Base-by-base conservation (phyloP, 257 asterid species). In the Linaria vulgaris region DNA sequence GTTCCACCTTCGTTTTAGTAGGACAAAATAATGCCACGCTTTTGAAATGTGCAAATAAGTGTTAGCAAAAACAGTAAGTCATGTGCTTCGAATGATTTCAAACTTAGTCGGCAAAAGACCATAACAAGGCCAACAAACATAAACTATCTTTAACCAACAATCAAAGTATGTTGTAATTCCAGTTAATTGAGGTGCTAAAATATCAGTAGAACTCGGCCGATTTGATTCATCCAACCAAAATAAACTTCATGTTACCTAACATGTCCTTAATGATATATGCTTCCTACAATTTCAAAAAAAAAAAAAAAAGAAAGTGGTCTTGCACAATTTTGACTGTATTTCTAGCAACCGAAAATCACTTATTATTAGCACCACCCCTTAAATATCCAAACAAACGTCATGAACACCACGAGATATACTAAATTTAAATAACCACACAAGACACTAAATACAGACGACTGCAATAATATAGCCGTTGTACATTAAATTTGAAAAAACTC, bases 381-480 rank as follows among this genome's bases (percentile, higher is more conserved):
- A 2, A 15, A 44, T n/a, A 2, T 44, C 17, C 5, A 12, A 14
- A 44, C 49, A 2, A 44, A 44, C 17, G 15, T 2, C 0, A 44
- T 44, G 16, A 44, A 14, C 17, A 27, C 6, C 34, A 27, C 34
- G 34, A 6, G 17, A 3, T 13, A 13, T 1, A 34, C 11, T 41
- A 1, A 41, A 41, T 15, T 3, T 4, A 34, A 34, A 8, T 13
- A 44, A 44, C 15, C 49, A 44, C 11, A 44, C 9, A 13, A 44
- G 15, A 5, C 25, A 51, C 31, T 9, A 51, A 39, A 39, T 37
- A 14, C 27, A 41, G 20, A 22, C 16, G 44, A 56, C 46, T 52
- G 16, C 13, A 34, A 49, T 4, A 37, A 71, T 59, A 13, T 66
- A 61, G 76, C 74, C 68, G 76, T 73, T 66, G 12, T 1, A 12